Base-by-base conservation (phyloP, 176 grass and related monocot species). In the Zea luxurians region DNA sequence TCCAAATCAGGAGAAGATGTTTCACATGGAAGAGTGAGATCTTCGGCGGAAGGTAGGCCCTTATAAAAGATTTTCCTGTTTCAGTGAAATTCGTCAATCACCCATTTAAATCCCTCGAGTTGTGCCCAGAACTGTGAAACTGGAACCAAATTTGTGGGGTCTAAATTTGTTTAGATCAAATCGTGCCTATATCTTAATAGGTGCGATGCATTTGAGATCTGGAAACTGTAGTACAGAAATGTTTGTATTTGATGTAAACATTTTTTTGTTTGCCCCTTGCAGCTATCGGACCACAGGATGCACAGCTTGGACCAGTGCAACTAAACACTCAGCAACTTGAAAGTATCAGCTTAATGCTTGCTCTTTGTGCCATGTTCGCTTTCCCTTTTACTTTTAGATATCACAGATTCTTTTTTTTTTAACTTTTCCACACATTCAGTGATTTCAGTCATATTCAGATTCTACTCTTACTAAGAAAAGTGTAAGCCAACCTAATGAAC, bases 31-130 rank as follows among this genome's bases (percentile, higher is more conserved):
- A 86, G 60, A 75, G 17, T 55, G 44, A 86, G 64, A 40, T 82
- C 87, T 85, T 84, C 80, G 17, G 81, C 68, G 91, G 84, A 95
- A 82, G 86, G 86, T 95, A 84, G 70, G 52, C 61, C 58, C 52
- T 83, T 50, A 45, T 10, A 54, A 50, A 81, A 78, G 37, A 10
- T 77, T 84, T 53, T 68, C 13, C 40, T 20, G 37, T 50, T 89
- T 81, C 8, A 44, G 21, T 63, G 27, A 47, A 48, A 61, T 52
- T 50, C 10, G 6, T 21, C 21, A 42, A 78, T 48, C 1, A 3
- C 13, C 16, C 27, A 7, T 78, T 78, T 65, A 37, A 15, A n/a
- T 48, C 27, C 27, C 27, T 27, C 27, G 27, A 27, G 27, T 27
- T 27, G 27, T 27, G 27, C 27, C 27, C 27, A 27, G 44, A 49